Base-by-base conservation (phyloP, 148 eudicot species). In the Amaranthus palmeri region DNA sequence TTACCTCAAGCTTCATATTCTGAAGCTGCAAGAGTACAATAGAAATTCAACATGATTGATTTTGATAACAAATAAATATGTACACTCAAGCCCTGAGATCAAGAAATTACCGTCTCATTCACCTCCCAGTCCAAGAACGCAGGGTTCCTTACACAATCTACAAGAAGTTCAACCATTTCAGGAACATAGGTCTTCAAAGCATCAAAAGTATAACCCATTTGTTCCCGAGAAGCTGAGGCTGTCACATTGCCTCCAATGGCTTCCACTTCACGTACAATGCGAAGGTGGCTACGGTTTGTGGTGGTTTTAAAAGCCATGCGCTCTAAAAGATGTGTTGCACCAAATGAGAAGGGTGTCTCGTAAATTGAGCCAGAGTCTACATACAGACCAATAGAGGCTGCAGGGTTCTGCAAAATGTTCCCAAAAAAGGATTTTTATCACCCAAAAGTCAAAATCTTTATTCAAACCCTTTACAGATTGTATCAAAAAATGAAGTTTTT, bases 231-330 rank as follows among this genome's bases (percentile, higher is more conserved):
- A 77, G 88, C 97, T 8, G 93, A 85, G 72, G 97, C 82, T 56
- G 85, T 74, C 56, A 90, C 88, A 82, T 82, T 83, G 62, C 99
- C 97, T 76, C 99, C 99, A 77, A 90, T 83, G 54, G 97, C 97
- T 83, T 96, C 99, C 77, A 96, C 92, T 87, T 92, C 97, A 62
- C 99, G 86, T 65, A 92, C 92, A 77, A 92, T 71, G 13, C 97
- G 87, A 66, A 96, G 75, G 82, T 96, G 97, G 79, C 92, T 89
- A 61, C 97, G 75, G 78, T 96, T 90, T 73, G 69, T 72, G 53
- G 99, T 92, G 79, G 87, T 87, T 81, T 91, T 96, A 76, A 92
- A 96, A 11, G 99, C 99, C 97, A 96, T 96, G 14, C 92, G 99
- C 81, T 92, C 96, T 80, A 96, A 67, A 73, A 96, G 88, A 77